Evolutionary conservation across 352 stramenopile genomes (phyloP).

Genomic region (Phytophthora chlamydospora): DNA sequence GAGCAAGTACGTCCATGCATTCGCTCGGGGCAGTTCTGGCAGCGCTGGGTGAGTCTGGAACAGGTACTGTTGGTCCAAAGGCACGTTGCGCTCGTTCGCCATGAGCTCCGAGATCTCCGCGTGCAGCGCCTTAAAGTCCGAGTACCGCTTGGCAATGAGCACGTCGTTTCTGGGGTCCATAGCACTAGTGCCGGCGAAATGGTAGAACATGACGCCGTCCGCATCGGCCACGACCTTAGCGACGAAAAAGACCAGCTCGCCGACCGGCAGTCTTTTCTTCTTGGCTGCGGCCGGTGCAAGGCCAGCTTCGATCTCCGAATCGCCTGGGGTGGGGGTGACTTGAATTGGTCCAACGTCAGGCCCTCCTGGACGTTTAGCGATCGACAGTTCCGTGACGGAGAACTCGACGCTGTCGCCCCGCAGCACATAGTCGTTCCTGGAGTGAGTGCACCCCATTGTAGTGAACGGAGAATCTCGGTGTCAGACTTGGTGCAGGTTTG

Average conservation of each 20-base stretch:
- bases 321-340: background rate
- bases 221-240: conserved; percentile 47
- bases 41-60: conserved; percentile 64
- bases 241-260: conserved; percentile 22
- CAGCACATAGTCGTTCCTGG: conserved; percentile 41
- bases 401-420: conserved; percentile 17
- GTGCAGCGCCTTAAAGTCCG: conserved; percentile 75
- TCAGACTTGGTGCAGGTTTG: conserved; percentile 14
- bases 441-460: conserved; percentile 44
- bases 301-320: conserved; percentile 5
- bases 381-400: conserved; percentile 26
- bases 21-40: conserved; percentile 53
- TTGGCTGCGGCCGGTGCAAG: conserved; percentile 1
- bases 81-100: conserved; percentile 54
- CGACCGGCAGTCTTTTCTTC: conserved; percentile 13
- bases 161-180: conserved; percentile 46
- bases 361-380: conserved; percentile 35
- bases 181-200: conserved; percentile 43
- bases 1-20: conserved; percentile 41
- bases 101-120: conserved; percentile 54
- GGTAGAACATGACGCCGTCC: conserved; percentile 49
- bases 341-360: conserved; percentile 26
- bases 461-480: background rate
- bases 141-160: conserved; percentile 66
- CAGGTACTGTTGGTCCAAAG: conserved; percentile 39